Percentiles rank a stretch among this genome's conserved stretches.
These are phyloP conservation scores for Rhododendron molle DNA, from an alignment of 148 eudicot species.

Conservation along the genomic window DNA sequence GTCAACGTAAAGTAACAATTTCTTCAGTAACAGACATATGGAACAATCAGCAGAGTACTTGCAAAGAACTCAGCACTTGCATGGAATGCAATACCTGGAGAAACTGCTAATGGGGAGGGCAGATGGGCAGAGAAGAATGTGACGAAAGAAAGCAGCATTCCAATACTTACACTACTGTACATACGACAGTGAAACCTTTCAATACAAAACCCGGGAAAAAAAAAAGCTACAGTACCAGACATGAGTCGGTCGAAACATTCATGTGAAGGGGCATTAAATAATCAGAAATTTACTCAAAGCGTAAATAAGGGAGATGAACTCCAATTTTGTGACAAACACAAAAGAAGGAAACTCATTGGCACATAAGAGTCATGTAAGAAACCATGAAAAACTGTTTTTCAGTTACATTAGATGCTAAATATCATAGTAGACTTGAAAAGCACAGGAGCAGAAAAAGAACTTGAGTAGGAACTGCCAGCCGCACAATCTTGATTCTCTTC, in stretches of 20 bases:
- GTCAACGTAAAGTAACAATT: not conserved
- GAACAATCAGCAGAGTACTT: not conserved
- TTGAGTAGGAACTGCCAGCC: not conserved
- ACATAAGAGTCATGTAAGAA: not conserved
- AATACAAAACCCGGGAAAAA: not conserved
- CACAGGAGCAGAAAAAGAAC: not conserved
- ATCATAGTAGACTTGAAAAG: not conserved
- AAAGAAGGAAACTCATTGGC: not conserved
- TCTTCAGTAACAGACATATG: not conserved
- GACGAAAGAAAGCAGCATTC: not conserved
- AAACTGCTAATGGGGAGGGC: not conserved
- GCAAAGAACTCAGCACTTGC: not conserved
- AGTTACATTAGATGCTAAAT: not conserved
- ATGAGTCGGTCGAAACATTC: not conserved
- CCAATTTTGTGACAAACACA: not conserved
- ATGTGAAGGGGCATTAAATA: not conserved
- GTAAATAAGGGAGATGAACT: not conserved
- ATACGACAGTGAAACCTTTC: not conserved
- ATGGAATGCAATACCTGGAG: not conserved
- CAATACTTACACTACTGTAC: not conserved
- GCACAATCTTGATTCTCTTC: not conserved
- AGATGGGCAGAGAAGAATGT: conserved; percentile 10
- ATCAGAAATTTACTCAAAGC: not conserved
- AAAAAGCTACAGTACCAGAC: not conserved
- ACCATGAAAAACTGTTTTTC: not conserved